phyloP scores from a whole-genome alignment of 305 asterid genomes.

The Ilex paraguariensis region DNA sequence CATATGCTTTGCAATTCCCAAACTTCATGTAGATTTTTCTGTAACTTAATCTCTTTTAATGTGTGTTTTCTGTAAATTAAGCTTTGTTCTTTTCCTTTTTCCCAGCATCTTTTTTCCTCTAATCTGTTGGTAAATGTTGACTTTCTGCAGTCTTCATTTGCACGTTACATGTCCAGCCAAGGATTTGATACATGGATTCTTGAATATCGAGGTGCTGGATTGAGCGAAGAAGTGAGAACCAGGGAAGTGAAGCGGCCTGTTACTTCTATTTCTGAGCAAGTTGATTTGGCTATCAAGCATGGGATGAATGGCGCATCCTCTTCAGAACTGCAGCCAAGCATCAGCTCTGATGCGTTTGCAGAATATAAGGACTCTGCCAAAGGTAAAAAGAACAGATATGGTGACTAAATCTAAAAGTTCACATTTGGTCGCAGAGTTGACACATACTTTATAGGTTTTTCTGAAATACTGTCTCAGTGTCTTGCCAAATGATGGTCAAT shows the following conservation, averaged over 20 bases:
- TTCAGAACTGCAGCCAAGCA: constrained; percentile 1
- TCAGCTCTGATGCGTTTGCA: not conserved
- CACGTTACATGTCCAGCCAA: constrained; percentile 29
- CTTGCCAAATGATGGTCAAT: constrained; percentile 14
- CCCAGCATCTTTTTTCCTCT: too few relatives aligned
- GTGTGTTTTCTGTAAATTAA: too few relatives aligned
- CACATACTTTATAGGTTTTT: constrained; percentile 5
- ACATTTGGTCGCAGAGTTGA: constrained; percentile 5
- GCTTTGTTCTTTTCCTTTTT: too few relatives aligned
- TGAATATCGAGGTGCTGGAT: constrained; percentile 33
- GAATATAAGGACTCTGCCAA: not conserved
- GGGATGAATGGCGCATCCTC: not conserved
- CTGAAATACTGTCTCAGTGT: constrained; percentile 10
- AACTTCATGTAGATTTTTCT: too few relatives aligned
- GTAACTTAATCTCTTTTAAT: too few relatives aligned
- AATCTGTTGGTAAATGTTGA: too few relatives aligned
- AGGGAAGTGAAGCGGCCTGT: constrained; percentile 4
- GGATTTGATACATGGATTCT: constrained; percentile 41
- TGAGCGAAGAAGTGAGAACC: constrained; percentile 15
- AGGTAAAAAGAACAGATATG: constrained; percentile 2
- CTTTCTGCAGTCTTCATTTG: constrained; percentile 29
- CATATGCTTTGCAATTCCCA: too few relatives aligned
- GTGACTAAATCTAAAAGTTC: not conserved
- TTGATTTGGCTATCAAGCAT: not conserved
- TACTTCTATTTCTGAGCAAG: not conserved